Conservation (phyloP, 176 grass and related monocot genomes). For the Chloris gayana region DNA sequence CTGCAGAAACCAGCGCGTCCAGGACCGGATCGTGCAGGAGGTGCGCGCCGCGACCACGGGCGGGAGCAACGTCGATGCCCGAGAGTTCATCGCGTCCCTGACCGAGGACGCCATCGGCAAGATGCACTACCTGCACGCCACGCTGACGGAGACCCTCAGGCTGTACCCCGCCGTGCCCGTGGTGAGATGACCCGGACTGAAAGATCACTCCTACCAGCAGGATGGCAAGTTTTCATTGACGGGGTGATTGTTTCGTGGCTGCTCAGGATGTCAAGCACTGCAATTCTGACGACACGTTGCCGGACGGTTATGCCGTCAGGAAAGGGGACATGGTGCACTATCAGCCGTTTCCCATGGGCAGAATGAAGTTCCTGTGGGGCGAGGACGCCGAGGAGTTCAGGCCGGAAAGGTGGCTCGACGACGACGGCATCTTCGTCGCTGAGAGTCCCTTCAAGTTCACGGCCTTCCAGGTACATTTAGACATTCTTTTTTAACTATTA, state of each 20-base stretch:
- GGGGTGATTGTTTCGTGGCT: no score
- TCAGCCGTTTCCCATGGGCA: conserved; percentile 81
- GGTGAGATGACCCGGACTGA: conserved; percentile 24
- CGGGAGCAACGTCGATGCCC: conserved; percentile 19
- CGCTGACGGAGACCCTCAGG: conserved; percentile 71
- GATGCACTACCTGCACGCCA: conserved; percentile 81
- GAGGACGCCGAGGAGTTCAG: conserved; percentile 69
- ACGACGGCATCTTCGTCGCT: conserved; percentile 49
- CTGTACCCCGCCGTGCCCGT: conserved; percentile 70
- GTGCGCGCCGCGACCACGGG: conserved; percentile 36
- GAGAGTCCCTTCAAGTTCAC: conserved; percentile 79
- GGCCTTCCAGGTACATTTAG: conserved; percentile 66
- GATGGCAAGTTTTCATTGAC: no score
- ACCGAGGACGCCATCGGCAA: conserved; percentile 55
- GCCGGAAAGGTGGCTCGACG: conserved; percentile 82
- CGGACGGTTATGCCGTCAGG: conserved; percentile 56
- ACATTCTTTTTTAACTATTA: neutral
- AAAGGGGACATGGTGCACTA: conserved; percentile 81
- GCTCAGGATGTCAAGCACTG: conserved; percentile 69
- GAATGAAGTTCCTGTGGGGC: conserved; percentile 86
- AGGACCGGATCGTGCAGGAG: conserved; percentile 51
- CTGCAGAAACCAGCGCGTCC: conserved; percentile 45
- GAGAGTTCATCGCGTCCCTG: conserved; percentile 29
- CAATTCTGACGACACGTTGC: conserved; percentile 71
- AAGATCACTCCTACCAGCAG: no score